phyloP scores from a whole-genome alignment of 495 filamentous ascomycete species.

The Aspergillus biplanus region DNA sequence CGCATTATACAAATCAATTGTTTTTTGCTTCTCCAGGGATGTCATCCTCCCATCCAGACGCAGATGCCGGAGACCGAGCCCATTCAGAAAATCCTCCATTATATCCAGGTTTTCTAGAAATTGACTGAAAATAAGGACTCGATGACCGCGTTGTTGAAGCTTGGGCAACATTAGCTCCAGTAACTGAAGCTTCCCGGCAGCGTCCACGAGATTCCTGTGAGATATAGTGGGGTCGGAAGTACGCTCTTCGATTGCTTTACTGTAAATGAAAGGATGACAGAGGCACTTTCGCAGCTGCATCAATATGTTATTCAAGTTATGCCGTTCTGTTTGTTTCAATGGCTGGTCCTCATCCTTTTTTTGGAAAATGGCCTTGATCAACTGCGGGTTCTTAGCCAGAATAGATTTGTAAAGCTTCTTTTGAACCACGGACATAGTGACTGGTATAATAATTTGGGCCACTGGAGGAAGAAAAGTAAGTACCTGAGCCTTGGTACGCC shows the following conservation, averaged over 20 bases:
- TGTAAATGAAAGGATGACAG: slow-evolving; percentile 96
- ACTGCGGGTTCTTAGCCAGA: slow-evolving; percentile 79
- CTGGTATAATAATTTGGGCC: slow-evolving; percentile 91
- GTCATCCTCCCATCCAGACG: slow-evolving; percentile 85
- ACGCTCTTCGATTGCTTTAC: slow-evolving; percentile 81
- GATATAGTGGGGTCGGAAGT: slow-evolving; percentile 52
- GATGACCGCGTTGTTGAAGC: slow-evolving; percentile 83
- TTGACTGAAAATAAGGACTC: slow-evolving; percentile 95
- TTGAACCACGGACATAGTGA: slow-evolving; percentile 89
- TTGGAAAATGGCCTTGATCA: slow-evolving; percentile 86
- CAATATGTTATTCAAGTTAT: slow-evolving; percentile 87
- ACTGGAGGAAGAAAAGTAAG: slow-evolving; percentile 88
- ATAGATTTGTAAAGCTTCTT: slow-evolving; percentile 96
- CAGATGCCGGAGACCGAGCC: slow-evolving; percentile 68
- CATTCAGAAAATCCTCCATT: slow-evolving; percentile 85
- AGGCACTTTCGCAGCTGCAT: slow-evolving; percentile 95
- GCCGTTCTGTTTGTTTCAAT: slow-evolving; percentile 67
- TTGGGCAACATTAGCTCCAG: slow-evolving; percentile 90
- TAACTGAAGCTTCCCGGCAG: slow-evolving; percentile 85
- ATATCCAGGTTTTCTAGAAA: slow-evolving; percentile 88
- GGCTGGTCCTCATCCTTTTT: slow-evolving; percentile 48
- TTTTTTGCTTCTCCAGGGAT: slow-evolving; percentile 84
- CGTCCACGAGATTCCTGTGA: slow-evolving; percentile 83
- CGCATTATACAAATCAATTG: slow-evolving; percentile 92
- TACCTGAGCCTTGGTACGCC: slow-evolving; percentile 87